Evolutionary conservation across 306 rosid genomes (phyloP).

Genomic region (Alnus glutinosa): DNA sequence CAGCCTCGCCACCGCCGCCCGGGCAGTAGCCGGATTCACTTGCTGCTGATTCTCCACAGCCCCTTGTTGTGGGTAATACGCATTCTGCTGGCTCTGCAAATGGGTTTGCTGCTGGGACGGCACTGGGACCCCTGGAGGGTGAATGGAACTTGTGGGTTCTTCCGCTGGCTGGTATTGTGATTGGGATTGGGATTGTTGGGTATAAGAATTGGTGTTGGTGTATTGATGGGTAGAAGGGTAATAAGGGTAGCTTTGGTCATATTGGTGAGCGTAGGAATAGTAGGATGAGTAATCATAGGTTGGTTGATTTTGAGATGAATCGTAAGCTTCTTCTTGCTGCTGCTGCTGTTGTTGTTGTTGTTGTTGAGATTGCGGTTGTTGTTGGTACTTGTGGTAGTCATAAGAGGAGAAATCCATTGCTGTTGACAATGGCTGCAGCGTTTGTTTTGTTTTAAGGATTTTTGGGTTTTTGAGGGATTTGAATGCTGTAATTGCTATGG

Average conservation of each 20-base stretch:
- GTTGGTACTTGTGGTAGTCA: constrained; percentile 23
- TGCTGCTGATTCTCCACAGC: constrained; percentile 16
- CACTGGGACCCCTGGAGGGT: constrained; percentile 48
- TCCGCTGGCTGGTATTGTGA: constrained; percentile 13
- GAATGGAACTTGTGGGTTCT: constrained; percentile 35
- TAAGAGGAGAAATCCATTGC: constrained; percentile 32
- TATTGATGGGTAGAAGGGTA: constrained; percentile 29
- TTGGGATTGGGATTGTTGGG: constrained; percentile 18
- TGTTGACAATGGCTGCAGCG: not conserved
- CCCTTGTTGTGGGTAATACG: constrained; percentile 23
- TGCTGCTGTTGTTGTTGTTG: constrained; percentile 1
- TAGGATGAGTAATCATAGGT: constrained; percentile 24
- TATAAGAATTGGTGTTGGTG: not conserved
- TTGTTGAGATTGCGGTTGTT: not conserved
- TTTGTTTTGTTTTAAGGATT: not conserved
- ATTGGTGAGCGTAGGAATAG: constrained; percentile 19
- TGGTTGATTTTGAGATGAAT: constrained; percentile 28
- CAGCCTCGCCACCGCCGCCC: constrained; percentile 11
- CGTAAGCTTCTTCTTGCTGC: not conserved
- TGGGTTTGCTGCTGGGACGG: constrained; percentile 11
- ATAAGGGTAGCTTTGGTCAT: constrained; percentile 15
- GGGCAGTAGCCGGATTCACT: constrained; percentile 11
- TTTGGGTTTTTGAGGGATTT: not conserved
- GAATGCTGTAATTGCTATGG: not conserved
- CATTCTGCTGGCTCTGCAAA: constrained; percentile 29